These are phyloP conservation scores for Rhizopogon vesiculosus DNA, from an alignment of 768 basidiomycete species.

Conservation along the genomic window DNA sequence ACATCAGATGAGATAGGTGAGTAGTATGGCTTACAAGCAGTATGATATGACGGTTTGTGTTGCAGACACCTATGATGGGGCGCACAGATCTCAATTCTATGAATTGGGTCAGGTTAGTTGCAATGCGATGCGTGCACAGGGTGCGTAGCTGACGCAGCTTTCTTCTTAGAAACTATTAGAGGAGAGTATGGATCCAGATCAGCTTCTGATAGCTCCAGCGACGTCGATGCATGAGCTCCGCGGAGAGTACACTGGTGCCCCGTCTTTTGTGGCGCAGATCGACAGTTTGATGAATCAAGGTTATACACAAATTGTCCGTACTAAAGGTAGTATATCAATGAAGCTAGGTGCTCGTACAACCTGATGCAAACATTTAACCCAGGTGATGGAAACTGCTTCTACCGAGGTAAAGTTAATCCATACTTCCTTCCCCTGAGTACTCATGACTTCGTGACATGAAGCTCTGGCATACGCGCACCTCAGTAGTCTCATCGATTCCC, in stretches of 20 bases:
- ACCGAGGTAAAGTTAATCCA: slow-evolving; percentile 56
- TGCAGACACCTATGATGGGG: neutral
- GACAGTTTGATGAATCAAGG: slow-evolving; percentile 61
- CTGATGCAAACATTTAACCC: neutral
- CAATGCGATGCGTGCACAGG: neutral
- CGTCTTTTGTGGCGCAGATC: slow-evolving; percentile 68
- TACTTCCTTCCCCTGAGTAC: neutral
- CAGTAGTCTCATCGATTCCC: slow-evolving; percentile 54
- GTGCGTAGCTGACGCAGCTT: neutral
- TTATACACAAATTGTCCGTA: slow-evolving; percentile 61
- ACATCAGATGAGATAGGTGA: neutral
- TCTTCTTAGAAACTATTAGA: slow-evolving; percentile 32
- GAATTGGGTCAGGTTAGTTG: slow-evolving; percentile 36
- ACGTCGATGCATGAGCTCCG: slow-evolving; percentile 51
- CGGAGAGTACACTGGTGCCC: slow-evolving; percentile 59
- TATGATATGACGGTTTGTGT: neutral
- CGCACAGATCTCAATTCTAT: slow-evolving; percentile 24
- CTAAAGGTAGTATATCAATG: slow-evolving; percentile 49
- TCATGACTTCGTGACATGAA: slow-evolving; percentile 27
- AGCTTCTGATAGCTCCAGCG: slow-evolving; percentile 53
- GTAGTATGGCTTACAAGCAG: neutral
- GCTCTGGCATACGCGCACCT: slow-evolving; percentile 83
- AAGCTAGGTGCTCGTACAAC: neutral
- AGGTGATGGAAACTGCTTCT: slow-evolving; percentile 93
- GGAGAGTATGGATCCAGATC: slow-evolving; percentile 30